Evolutionary conservation across 306 rosid species (phyloP), one percentile per base, ranked within the genome.

Genomic region (Dryas drummondii): DNA sequence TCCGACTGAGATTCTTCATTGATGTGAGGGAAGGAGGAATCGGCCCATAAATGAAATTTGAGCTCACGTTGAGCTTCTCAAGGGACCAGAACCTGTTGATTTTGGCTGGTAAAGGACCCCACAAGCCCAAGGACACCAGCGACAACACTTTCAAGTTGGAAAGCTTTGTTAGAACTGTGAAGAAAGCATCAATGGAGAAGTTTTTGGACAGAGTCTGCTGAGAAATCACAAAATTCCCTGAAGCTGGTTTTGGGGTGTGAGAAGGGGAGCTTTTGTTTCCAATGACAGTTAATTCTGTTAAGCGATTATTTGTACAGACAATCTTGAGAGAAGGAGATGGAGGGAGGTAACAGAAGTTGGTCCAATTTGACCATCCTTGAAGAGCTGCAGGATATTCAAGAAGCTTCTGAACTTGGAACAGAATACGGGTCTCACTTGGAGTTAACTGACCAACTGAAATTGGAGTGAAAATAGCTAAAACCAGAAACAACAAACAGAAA

Each of bases 21-120:
- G 83, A 77, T 12, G 86, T 14, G 0, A 94, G 50, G 47, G 96
- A 84, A 17, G 83, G 4, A 4, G 97, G 89, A 51, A 94, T 86
- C 72, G 58, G 67, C 22, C 97, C 98, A 68, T 70, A 60, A 14
- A 94, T 69, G 84, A 80, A 88, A 79, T 91, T 94, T 48, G 96
- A 91, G 84, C 89, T 86, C 5, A 94, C 13, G 74, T 94, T 90
- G 7, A 94, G 74, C 70, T 71, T 81, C 62, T 91, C 91, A 17
- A 94, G 89, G 2, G 86, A 82, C 79, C 78, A 51, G 6, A 90
- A 80, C 75, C 97, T 57, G 17, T 67, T 80, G 65, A 94, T 82
- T 83, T 91, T 88, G 48, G 82, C 70, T 6, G 98, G 97, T 6
- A 94, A 60, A 15, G 91, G 96, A 58, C 98, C 98, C 97, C 98